Evolutionary conservation across 2,329 filamentous ascomycete species (phyloP).

Genomic region (Sporothrix euskadiensis): DNA sequence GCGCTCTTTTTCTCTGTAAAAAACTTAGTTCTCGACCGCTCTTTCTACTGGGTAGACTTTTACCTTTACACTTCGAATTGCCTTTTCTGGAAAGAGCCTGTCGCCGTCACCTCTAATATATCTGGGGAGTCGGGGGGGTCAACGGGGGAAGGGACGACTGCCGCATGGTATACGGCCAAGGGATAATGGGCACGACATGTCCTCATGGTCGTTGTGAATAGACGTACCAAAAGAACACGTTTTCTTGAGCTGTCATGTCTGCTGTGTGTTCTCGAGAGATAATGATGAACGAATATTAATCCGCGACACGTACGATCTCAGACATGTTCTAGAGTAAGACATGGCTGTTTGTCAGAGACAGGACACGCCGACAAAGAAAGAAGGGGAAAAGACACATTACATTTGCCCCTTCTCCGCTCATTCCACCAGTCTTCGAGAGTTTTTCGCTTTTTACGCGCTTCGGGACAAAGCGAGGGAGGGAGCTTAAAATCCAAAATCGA

Average conservation of each 20-base stretch:
- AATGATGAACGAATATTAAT: background rate
- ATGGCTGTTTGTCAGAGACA: conserved; percentile 7
- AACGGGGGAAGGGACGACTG: background rate
- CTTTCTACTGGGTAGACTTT: background rate
- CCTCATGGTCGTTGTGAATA: background rate
- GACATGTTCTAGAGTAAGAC: background rate
- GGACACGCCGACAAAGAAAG: background rate
- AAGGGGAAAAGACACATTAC: background rate
- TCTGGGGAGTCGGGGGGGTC: background rate
- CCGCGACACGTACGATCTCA: background rate
- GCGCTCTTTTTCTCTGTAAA: background rate
- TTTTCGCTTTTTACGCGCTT: background rate
- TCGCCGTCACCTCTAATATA: too few relatives aligned
- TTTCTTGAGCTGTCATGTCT: background rate
- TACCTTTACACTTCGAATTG: background rate
- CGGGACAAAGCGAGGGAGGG: background rate
- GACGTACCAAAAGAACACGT: background rate
- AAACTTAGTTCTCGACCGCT: background rate
- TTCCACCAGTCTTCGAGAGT: background rate
- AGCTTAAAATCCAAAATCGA: background rate
- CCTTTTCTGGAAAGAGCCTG: conserved; percentile 6
- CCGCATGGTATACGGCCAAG: background rate
- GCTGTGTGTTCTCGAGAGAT: background rate
- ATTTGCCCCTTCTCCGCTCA: background rate
- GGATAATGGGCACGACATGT: background rate